A percentile compares a stretch with the other conserved stretches of the same genome.
phyloP scores from a whole-genome alignment of 2,329 filamentous ascomycete genomes.

The Claviceps spartinae region DNA sequence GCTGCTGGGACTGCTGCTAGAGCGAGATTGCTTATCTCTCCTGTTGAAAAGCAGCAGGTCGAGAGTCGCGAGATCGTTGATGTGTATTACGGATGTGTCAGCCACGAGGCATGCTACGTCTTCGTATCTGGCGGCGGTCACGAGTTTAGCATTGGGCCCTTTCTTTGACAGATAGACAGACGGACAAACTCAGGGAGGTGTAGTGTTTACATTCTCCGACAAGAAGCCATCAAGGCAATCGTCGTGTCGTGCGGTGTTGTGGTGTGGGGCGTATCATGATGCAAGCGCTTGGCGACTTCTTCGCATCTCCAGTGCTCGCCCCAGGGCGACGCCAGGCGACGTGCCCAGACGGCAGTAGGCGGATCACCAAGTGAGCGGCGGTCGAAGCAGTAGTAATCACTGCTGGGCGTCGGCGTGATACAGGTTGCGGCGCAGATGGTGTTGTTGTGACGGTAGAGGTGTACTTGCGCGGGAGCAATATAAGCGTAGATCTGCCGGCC shows the following conservation, averaged over 20 bases:
- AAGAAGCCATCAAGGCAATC: conserved; percentile 3
- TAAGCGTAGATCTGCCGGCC: conserved; percentile 2
- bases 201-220: conserved; percentile 2
- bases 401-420: background rate
- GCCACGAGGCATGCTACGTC: conserved; percentile 3
- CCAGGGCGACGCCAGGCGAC: conserved; percentile 5
- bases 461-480: conserved; percentile 1
- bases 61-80: conserved; percentile 3
- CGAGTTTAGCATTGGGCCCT: too few relatives aligned
- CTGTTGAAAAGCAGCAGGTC: background rate
- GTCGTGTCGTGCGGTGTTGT: background rate
- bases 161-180: background rate
- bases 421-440: conserved; percentile 4
- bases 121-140: background rate
- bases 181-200: background rate
- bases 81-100: background rate
- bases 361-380: conserved; percentile 5
- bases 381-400: conserved; percentile 7
- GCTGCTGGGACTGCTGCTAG: background rate
- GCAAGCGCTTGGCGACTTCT: conserved; percentile 4
- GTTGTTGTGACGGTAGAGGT: background rate
- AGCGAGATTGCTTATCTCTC: background rate
- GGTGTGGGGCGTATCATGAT: background rate
- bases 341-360: conserved; percentile 5
- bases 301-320: conserved; percentile 7